Conservation (phyloP, 2,329 filamentous ascomycete genomes). For the Aspergillus vadensis region DNA sequence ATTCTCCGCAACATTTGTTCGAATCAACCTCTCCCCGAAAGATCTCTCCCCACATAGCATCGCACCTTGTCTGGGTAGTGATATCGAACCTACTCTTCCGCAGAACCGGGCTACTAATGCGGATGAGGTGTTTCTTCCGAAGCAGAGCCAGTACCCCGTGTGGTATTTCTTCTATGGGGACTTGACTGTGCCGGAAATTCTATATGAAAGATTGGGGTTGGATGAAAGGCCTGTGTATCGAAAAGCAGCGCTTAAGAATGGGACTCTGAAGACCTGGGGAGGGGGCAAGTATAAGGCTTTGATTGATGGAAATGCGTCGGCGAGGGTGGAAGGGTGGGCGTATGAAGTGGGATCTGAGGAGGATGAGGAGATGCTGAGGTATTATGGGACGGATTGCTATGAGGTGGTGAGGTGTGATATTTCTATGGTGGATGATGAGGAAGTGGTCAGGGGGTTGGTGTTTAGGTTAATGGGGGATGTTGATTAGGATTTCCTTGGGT, state of each 20-base stretch:
- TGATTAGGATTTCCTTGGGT: not conserved
- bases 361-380: slow-evolving; percentile 36
- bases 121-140: slow-evolving; percentile 16
- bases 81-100: not conserved
- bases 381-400: slow-evolving; percentile 44
- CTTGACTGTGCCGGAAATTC: slow-evolving; percentile 32
- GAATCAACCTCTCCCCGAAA: not conserved
- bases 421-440: slow-evolving; percentile 13
- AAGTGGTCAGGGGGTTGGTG: not conserved
- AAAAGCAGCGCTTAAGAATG: not conserved
- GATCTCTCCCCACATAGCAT: not conserved
- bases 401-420: slow-evolving; percentile 42
- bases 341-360: slow-evolving; percentile 31
- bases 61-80: not conserved
- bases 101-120: not conserved
- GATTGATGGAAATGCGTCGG: not conserved
- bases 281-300: slow-evolving; percentile 1
- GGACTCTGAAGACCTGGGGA: not conserved
- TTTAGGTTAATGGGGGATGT: not conserved
- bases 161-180: slow-evolving; percentile 51
- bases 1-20: not conserved
- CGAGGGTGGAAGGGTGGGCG: not conserved
- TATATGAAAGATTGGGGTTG: slow-evolving; percentile 12
- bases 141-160: slow-evolving; percentile 39
- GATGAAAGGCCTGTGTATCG: not conserved